Evolutionary conservation across 2,329 filamentous ascomycete genomes (phyloP).

Genomic region (Microascus cirrosus): DNA sequence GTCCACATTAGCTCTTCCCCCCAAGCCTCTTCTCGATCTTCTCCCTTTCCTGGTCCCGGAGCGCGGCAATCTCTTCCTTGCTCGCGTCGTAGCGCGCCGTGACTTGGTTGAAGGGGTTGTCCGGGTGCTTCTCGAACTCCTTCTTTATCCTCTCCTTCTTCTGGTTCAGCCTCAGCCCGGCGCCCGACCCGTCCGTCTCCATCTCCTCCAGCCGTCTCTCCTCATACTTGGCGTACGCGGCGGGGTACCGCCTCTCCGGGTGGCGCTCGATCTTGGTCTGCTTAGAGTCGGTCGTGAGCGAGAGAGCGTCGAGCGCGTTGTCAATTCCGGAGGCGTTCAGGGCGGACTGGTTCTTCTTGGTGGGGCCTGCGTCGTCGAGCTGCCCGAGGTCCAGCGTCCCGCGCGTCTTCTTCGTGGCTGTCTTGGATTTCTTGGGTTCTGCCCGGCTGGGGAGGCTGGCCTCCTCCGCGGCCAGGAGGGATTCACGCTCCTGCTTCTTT

Average conservation of each 20-base stretch:
- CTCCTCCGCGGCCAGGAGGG: conserved; percentile 74
- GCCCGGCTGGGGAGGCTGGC: conserved; percentile 45
- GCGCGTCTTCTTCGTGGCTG: conserved; percentile 56
- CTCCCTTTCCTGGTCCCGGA: conserved; percentile 54
- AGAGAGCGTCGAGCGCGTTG: conserved; percentile 81
- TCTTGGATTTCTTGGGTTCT: conserved; percentile 56
- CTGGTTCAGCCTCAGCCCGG: conserved; percentile 72
- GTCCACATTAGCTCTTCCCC: not conserved
- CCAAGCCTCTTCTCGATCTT: conserved; percentile 66
- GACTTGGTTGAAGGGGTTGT: conserved; percentile 92
- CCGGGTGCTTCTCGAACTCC: conserved; percentile 89
- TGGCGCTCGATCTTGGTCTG: conserved; percentile 67
- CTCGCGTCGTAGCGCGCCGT: conserved; percentile 64
- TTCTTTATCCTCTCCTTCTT: conserved; percentile 73
- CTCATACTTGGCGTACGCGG: conserved; percentile 74
- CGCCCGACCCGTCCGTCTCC: conserved; percentile 61
- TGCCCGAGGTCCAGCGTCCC: conserved; percentile 61
- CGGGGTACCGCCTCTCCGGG: conserved; percentile 78
- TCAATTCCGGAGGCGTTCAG: conserved; percentile 85
- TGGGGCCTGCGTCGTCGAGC: conserved; percentile 49
- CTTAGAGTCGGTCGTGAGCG: conserved; percentile 40
- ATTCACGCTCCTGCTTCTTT: conserved; percentile 89
- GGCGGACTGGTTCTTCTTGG: conserved; percentile 17
- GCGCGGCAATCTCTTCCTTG: conserved; percentile 61
- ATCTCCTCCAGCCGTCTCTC: conserved; percentile 75